Evolutionary conservation across 2,329 filamentous ascomycete species (phyloP).

Genomic region (Aspergillus caelatus): DNA sequence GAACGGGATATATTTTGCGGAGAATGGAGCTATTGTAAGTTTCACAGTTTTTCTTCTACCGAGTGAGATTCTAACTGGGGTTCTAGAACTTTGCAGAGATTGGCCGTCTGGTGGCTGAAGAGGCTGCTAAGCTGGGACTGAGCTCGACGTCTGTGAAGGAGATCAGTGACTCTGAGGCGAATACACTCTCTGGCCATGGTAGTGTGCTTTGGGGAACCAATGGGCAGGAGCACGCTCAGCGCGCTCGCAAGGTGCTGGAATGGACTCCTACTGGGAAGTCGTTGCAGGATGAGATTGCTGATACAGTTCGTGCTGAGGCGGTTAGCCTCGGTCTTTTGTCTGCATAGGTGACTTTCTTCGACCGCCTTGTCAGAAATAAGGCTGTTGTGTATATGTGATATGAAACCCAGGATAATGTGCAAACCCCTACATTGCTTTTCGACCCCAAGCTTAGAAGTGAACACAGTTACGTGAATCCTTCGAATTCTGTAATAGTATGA

Average conservation of each 20-base stretch:
- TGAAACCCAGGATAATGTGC: background rate
- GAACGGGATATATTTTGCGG: conserved; percentile 43
- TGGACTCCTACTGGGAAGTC: conserved; percentile 27
- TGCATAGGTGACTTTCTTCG: background rate
- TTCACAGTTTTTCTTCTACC: background rate
- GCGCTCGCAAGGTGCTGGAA: conserved; percentile 25
- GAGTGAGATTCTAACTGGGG: background rate
- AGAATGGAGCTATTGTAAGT: conserved; percentile 29
- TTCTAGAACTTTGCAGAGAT: conserved; percentile 29
- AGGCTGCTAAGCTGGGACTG: conserved; percentile 23
- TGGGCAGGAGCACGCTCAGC: conserved; percentile 23
- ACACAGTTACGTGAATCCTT: no score
- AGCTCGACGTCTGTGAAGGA: conserved; percentile 22
- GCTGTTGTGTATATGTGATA: background rate
- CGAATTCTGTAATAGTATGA: no score
- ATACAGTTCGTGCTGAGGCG: conserved; percentile 26
- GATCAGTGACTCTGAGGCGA: conserved; percentile 27
- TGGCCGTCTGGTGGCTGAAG: conserved; percentile 24
- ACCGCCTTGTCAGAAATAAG: background rate
- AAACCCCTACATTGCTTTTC: no score
- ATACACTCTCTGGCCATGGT: conserved; percentile 25
- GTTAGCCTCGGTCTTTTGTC: conserved; percentile 14
- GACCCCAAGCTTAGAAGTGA: no score
- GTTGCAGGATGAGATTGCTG: conserved; percentile 29
- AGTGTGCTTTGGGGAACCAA: conserved; percentile 36